Base-by-base conservation (phyloP, 2,329 filamentous ascomycete genomes). In the Ophiosphaerella korrae region DNA sequence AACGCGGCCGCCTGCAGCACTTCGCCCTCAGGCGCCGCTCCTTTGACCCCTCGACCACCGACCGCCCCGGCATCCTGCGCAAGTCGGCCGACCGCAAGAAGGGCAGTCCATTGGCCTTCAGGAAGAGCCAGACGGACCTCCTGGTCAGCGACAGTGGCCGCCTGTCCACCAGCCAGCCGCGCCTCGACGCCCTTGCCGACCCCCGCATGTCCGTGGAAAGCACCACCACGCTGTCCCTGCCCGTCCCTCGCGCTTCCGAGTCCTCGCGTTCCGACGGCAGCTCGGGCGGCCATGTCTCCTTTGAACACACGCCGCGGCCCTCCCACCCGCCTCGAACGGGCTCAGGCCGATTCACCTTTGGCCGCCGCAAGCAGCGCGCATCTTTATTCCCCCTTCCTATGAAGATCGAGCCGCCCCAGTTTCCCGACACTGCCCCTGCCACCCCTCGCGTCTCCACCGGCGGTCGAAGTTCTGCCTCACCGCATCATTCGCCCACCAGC, bases 211-310 rank as follows among this genome's bases (percentile, higher is more conserved):
- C 86, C 49, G 80, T 82, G 55, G 85, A 88, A 55, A 77, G 79
- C 23, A 80, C 80, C 23, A 84, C 85, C 12, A 80, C 84, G 2
- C 76, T 90, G 52, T 84, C 85, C 7, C 79, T 88, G 16, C 84
- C 87, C 9, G 77, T 84, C 26, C 82, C 83, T 56, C 81, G 90
- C 35, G 76, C 88, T 24, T 94, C 90, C 5, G 93, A 97, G 66
- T 97, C 93, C 1, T 96, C 92, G 2, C 84, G 89, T 60, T 97
- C 93, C 24, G 92, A 97, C 72, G 89, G 84, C 38, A 96, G 90
- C 74, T 89, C 87, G 13, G 85, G 82, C 36, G 71, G 68, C 26
- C 71, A 74, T 48, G 58, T 73, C 58, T 70, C 68, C 23, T 73
- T 74, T 39, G 71, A 72, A 26, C 40, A 66, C 42, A 66, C 58